Evolutionary conservation across 2,329 filamentous ascomycete genomes (phyloP).

Genomic region (Penicillium sp.): DNA sequence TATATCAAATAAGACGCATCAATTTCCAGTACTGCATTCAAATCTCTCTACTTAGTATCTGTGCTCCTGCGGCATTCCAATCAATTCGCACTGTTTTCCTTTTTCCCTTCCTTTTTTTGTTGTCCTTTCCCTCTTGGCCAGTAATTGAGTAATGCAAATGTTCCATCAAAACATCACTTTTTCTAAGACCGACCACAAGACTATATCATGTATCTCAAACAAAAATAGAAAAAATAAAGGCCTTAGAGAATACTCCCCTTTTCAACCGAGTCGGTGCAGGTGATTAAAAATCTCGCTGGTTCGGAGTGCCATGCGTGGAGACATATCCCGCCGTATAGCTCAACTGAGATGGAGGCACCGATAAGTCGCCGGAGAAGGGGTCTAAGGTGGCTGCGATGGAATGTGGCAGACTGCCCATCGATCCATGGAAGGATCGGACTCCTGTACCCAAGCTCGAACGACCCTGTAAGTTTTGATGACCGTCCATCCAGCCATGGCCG

Average conservation of each 20-base stretch:
- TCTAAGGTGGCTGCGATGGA: slow-evolving; percentile 29
- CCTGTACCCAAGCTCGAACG: slow-evolving; percentile 21
- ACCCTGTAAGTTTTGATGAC: slow-evolving; percentile 22
- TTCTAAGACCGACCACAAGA: background rate
- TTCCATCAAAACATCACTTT: background rate
- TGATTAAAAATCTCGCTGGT: slow-evolving; percentile 28
- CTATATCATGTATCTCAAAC: background rate
- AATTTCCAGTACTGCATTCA: slow-evolving; percentile 5
- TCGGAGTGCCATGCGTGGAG: slow-evolving; percentile 22
- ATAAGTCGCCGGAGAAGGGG: slow-evolving; percentile 28
- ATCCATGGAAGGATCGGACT: slow-evolving; percentile 23
- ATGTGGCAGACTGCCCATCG: slow-evolving; percentile 22
- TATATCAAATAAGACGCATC: slow-evolving; percentile 2
- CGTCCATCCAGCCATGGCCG: slow-evolving; percentile 30
- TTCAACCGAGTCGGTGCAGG: background rate
- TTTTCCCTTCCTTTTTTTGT: background rate
- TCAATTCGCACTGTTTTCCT: background rate
- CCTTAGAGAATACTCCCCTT: background rate
- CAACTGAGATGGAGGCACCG: slow-evolving; percentile 28
- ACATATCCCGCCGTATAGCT: slow-evolving; percentile 28
- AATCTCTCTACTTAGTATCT: slow-evolving; percentile 4
- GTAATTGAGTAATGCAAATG: background rate
- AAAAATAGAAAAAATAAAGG: background rate
- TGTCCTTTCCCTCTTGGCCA: background rate
- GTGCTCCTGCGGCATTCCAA: background rate